These are phyloP conservation scores for Verticillium klebahnii DNA, from an alignment of 2,329 filamentous ascomycete species.

Conservation along the genomic window DNA sequence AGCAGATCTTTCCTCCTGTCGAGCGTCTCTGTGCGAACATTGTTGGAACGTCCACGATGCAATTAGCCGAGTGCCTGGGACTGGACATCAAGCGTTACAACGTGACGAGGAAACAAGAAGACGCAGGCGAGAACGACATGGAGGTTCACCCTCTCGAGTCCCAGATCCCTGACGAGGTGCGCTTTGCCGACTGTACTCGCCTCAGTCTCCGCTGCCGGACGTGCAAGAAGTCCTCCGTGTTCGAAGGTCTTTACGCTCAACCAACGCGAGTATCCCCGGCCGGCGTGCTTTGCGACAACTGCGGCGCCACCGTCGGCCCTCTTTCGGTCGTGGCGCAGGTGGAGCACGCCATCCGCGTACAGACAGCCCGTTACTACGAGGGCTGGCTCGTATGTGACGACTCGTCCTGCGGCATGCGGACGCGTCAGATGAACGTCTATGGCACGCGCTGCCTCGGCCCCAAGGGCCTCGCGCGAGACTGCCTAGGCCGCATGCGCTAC, in stretches of 20 bases:
- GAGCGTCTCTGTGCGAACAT: constrained; percentile 97
- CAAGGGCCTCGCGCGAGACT: constrained; percentile 77
- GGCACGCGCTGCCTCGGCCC: constrained; percentile 86
- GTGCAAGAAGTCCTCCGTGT: constrained; percentile 69
- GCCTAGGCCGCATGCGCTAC: constrained; percentile 81
- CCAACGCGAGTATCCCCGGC: constrained; percentile 61
- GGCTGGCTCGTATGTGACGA: constrained; percentile 91
- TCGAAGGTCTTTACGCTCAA: constrained; percentile 67
- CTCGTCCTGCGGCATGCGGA: constrained; percentile 77
- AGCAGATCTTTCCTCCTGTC: constrained; percentile 96
- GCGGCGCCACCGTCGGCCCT: constrained; percentile 59
- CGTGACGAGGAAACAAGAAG: constrained; percentile 38
- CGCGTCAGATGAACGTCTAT: constrained; percentile 89
- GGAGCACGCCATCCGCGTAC: constrained; percentile 73
- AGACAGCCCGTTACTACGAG: constrained; percentile 84
- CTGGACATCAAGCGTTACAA: constrained; percentile 86
- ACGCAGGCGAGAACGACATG: constrained; percentile 48
- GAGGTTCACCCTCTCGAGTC: constrained; percentile 91
- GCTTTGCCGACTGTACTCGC: constrained; percentile 77
- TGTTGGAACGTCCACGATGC: constrained; percentile 81
- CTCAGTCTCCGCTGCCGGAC: constrained; percentile 74
- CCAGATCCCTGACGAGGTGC: constrained; percentile 85
- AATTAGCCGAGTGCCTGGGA: constrained; percentile 88
- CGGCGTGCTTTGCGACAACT: constrained; percentile 71
- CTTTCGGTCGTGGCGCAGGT: constrained; percentile 81